phyloP scores from a whole-genome alignment of 148 eudicot genomes.

The Arbutus unedo region DNA sequence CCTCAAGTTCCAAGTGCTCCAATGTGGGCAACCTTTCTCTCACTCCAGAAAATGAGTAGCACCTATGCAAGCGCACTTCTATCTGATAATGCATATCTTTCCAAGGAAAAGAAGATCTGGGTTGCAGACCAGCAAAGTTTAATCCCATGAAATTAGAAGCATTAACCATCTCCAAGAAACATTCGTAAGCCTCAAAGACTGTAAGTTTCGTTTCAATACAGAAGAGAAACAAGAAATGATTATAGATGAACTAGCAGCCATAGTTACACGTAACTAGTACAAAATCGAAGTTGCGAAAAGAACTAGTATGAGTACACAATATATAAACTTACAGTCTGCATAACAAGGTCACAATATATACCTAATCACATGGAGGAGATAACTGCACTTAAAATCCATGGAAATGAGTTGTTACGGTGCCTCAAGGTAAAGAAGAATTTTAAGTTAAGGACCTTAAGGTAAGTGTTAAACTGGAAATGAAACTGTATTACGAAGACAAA shows the following conservation, averaged over 20 bases:
- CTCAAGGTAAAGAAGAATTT: neutral
- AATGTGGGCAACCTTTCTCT: neutral
- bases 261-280: no score
- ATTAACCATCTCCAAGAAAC: neutral
- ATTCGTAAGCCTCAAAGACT: neutral
- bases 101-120: neutral
- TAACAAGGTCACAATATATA: neutral
- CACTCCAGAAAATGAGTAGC: neutral
- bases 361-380: neutral
- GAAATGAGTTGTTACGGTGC: neutral
- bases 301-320: neutral
- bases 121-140: neutral
- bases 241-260: neutral
- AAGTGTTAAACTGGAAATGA: neutral
- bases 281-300: neutral
- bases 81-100: neutral
- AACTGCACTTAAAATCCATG: neutral
- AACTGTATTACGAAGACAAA: neutral
- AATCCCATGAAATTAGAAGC: neutral
- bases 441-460: neutral
- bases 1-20: neutral
- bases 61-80: neutral
- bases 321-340: neutral
- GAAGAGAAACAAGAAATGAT: neutral
- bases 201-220: neutral